Percentiles rank a stretch among this genome's conserved stretches.
Evolutionary conservation across 495 filamentous ascomycete species (phyloP).

Genomic region (Penicillium coprophilum): DNA sequence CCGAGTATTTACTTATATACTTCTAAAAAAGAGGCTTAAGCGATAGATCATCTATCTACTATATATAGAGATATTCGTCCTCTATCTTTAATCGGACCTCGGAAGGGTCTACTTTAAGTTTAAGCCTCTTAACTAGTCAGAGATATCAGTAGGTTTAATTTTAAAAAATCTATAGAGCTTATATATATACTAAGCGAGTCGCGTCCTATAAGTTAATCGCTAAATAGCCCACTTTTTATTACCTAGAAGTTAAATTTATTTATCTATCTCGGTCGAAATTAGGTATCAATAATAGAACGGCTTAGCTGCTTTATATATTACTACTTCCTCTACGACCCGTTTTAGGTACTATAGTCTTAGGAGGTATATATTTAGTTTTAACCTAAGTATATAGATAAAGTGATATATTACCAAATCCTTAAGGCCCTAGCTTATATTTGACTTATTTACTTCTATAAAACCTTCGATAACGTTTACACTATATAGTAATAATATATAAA

Average conservation of each 20-base stretch:
- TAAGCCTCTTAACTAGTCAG: conserved; percentile 1
- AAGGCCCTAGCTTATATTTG: no score
- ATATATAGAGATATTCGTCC: conserved; percentile 6
- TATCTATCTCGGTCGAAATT: background rate
- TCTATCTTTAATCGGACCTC: conserved; percentile 6
- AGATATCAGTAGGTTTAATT: background rate
- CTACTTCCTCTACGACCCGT: background rate
- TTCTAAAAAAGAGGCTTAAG: conserved; percentile 6
- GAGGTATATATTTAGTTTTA: no score
- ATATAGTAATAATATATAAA: no score
- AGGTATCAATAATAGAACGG: background rate
- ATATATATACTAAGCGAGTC: conserved; percentile 1
- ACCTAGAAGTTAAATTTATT: conserved; percentile 2
- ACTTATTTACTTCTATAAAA: no score
- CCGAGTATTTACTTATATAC: conserved; percentile 4
- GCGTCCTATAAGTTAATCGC: background rate
- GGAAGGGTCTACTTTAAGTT: conserved; percentile 2
- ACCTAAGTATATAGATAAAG: no score
- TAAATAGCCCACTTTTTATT: conserved; percentile 4
- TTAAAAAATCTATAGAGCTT: background rate
- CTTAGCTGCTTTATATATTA: background rate
- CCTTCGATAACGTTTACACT: no score
- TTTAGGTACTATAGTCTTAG: background rate
- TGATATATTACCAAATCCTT: no score
- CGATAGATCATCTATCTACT: conserved; percentile 4